Evolutionary conservation across 1,284 basidiomycete genomes (phyloP), one percentile per base, ranked within the genome.

Genomic region (Golubevia sp.): DNA sequence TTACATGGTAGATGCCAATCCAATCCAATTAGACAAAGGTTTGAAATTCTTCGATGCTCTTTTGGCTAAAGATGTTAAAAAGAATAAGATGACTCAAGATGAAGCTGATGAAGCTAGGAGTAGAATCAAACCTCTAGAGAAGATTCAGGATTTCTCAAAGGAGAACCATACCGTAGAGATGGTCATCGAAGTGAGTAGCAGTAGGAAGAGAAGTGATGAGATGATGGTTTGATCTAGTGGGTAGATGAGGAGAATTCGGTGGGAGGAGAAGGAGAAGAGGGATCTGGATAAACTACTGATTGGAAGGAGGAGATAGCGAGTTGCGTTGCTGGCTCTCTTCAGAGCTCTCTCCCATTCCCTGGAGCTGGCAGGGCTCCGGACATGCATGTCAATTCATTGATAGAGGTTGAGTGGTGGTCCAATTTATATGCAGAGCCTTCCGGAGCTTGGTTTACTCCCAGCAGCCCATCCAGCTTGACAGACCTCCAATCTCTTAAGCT

Each of bases 11-110:
- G 71, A 76, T 58, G 61, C 72, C 1, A 66, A 67, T 0, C 58
- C 66, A 1, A 86, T 87, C 15, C 91, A 92, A 77, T 86, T 94
- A 54, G 84, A 86, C 55, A 90, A 90, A 71, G 91, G 92, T 0
- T 86, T 92, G 44, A 84, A 86, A 1, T 87, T 94, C 65, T 87
- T 93, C 83, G 91, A 83, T 49, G 62, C 53, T 74, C 88, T 97
- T 2, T 87, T 98, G 21, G 89, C 87, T n/a, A 94, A 94, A 84
- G 94, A 97, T 72, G 91, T 95, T 8, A 84, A 87, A 55, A 97
- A 97, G 85, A 91, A 91, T 11, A 89, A 90, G 56, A 86, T 97
- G n/a, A 76, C 81, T 5, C 88, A 89, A 23, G 85, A 87, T 18
- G 87, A 89, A n/a, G 92, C 92, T 0, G 89, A 91, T 49, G 91